Percentiles rank a stretch among this genome's conserved stretches.
These are phyloP conservation scores for Aspergillus biplanus DNA, from an alignment of 495 filamentous ascomycete species.

Conservation along the genomic window DNA sequence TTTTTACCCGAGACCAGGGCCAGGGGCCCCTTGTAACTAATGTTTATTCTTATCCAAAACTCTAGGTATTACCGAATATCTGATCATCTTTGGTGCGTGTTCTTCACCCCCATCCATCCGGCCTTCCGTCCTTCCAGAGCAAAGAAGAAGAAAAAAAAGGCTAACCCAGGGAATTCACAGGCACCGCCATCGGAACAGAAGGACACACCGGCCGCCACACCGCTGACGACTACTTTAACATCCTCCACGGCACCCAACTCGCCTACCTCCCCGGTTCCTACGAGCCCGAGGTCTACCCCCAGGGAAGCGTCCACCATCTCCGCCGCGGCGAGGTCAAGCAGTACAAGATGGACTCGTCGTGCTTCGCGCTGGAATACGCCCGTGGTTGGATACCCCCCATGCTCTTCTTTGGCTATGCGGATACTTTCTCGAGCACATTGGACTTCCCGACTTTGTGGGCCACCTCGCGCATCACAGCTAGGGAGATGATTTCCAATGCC, in stretches of 20 bases:
- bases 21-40: background rate
- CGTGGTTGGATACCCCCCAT: constrained; percentile 90
- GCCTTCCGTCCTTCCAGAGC: background rate
- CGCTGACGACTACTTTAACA: constrained; percentile 92
- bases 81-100: constrained; percentile 72
- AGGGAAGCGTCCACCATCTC: constrained; percentile 78
- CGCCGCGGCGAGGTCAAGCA: constrained; percentile 77
- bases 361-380: constrained; percentile 88
- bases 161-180: constrained; percentile 28
- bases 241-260: constrained; percentile 73
- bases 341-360: constrained; percentile 78
- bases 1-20: no score
- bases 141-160: background rate
- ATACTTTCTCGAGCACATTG: constrained; percentile 73
- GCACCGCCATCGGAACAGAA: constrained; percentile 84
- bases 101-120: background rate
- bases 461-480: constrained; percentile 68
- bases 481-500: constrained; percentile 75
- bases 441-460: constrained; percentile 81
- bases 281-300: constrained; percentile 73
- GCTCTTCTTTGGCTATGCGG: constrained; percentile 84
- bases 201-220: constrained; percentile 86
- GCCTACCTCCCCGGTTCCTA: constrained; percentile 72
- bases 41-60: background rate
- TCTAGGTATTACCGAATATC: constrained; percentile 70